These are phyloP conservation scores for Acanthamoeba culbertsoni DNA, from an alignment of 208 protist genomes.

Conservation along the genomic window DNA sequence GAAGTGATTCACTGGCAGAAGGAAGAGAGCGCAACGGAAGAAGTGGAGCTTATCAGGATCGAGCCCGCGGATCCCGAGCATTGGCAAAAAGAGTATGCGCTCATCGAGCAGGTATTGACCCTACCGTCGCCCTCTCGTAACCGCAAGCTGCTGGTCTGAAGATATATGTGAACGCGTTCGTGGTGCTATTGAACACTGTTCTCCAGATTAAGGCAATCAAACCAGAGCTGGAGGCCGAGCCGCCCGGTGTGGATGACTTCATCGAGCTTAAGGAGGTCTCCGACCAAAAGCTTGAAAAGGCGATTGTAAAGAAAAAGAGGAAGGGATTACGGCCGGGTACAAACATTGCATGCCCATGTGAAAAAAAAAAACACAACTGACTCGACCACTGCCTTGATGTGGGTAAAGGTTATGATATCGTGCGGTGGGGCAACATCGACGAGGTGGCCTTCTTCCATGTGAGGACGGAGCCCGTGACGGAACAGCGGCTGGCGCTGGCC, in stretches of 20 bases:
- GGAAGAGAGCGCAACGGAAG: background rate
- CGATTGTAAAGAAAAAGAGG: background rate
- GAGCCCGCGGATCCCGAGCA: constrained; percentile 30
- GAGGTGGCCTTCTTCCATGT: constrained; percentile 49
- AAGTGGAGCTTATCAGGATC: constrained; percentile 22
- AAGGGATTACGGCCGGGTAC: constrained; percentile 29
- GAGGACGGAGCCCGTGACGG: constrained; percentile 19
- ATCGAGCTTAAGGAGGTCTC: background rate
- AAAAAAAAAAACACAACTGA: background rate
- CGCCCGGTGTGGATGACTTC: constrained; percentile 8
- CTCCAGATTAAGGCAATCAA: constrained; percentile 8
- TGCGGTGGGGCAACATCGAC: constrained; percentile 29
- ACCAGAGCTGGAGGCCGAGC: background rate
- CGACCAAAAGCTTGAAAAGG: background rate
- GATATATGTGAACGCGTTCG: background rate
- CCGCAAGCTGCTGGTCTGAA: background rate
- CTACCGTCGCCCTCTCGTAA: background rate
- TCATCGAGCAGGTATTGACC: background rate
- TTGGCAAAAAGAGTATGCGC: background rate
- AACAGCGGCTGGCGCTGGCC: background rate
- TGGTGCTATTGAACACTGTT: too few species aligned
- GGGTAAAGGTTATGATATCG: background rate
- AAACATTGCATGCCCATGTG: background rate
- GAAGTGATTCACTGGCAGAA: background rate
- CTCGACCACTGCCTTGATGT: background rate